Conservation (phyloP, 148 eudicot genomes). For the Rhododendron vialii region DNA sequence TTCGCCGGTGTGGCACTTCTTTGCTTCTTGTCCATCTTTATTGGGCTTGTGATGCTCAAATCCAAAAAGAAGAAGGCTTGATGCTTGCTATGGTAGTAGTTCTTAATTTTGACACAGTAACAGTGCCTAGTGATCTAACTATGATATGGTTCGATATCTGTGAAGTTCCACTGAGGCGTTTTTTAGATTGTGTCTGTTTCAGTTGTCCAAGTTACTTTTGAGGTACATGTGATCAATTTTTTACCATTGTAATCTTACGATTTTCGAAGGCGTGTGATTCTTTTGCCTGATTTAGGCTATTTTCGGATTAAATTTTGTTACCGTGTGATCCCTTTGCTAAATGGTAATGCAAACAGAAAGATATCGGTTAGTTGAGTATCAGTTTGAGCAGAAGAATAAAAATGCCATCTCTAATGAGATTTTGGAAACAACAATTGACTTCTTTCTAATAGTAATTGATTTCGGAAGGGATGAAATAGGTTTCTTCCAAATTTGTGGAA, state of each 20-base stretch:
- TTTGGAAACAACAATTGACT: not conserved
- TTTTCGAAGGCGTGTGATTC: not conserved
- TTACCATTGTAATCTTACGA: not conserved
- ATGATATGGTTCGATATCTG: not conserved
- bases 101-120: not conserved
- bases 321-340: not conserved
- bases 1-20: slow-evolving; percentile 60
- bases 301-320: not conserved
- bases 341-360: not conserved
- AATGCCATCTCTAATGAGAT: not conserved
- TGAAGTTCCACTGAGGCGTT: not conserved
- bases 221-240: not conserved
- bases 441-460: not conserved
- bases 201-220: slow-evolving; percentile 2
- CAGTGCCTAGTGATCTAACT: not conserved
- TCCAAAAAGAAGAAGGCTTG: slow-evolving; percentile 79
- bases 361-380: not conserved
- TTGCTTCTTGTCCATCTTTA: slow-evolving; percentile 65
- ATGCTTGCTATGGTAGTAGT: not conserved
- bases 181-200: not conserved
- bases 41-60: slow-evolving; percentile 82
- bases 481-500: not conserved
- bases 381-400: not conserved
- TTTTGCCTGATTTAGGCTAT: not conserved
- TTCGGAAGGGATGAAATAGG: not conserved